Percentiles rank a stretch among this genome's conserved stretches.
Evolutionary conservation across 768 basidiomycete species (phyloP).

Genomic region (Multifurca ochricompacta): DNA sequence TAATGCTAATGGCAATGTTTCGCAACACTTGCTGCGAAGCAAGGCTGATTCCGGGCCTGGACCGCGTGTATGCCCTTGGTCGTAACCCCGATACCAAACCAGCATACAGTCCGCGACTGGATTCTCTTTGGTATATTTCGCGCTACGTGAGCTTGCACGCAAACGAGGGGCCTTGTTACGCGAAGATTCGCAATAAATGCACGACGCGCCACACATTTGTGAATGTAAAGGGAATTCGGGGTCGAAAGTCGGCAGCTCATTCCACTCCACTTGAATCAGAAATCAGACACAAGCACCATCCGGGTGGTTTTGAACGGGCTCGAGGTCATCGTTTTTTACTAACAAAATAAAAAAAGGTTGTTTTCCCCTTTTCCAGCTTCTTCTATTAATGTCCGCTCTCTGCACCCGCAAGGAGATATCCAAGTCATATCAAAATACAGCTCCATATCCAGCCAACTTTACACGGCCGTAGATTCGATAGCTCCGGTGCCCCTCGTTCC

Average conservation of each 20-base stretch:
- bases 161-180: not conserved
- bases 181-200: not conserved
- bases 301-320: no score
- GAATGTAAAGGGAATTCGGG: not conserved
- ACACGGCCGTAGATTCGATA: not conserved
- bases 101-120: not conserved
- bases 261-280: not conserved
- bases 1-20: not conserved
- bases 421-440: no score
- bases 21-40: not conserved
- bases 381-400: conserved; percentile 2
- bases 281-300: no score
- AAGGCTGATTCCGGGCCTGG: not conserved
- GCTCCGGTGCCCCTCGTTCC: not conserved
- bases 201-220: not conserved
- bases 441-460: no score
- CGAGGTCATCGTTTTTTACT: not conserved
- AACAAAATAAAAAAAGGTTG: conserved; percentile 7
- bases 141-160: not conserved
- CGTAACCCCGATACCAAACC: not conserved
- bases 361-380: not conserved
- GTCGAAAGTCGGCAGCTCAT: not conserved
- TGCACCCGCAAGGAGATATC: conserved; percentile 3
- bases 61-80: not conserved
- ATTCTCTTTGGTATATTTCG: not conserved